Base-by-base conservation (phyloP, 2,329 filamentous ascomycete species). In the Thelonectria rubi region DNA sequence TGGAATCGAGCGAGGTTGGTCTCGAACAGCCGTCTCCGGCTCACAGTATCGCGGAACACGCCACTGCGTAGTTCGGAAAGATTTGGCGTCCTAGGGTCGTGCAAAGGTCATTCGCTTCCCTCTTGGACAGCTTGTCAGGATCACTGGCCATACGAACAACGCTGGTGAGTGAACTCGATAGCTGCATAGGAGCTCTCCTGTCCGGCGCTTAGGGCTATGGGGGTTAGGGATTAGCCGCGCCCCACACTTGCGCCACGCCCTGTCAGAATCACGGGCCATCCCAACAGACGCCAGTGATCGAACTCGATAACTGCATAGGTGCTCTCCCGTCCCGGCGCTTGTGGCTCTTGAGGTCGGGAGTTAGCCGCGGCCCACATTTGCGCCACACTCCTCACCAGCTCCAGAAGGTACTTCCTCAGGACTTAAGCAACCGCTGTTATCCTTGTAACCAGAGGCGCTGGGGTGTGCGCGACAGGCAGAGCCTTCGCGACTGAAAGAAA, bases 111-210 rank as follows among this genome's bases (percentile, higher is more conserved):
- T 17, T 43, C n/a, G 18, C n/a, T 42, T 26, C 9, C 24, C 53
- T 20, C 40, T 49, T 69, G 65, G 62, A 65, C 69, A 71, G 66
- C 63, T 70, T 70, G 67, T 66, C 66, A 69, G 60, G 59, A 66
- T 58, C 26, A 63, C 50, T 21, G 45, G 47, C 42, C 20, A 37
- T 37, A 37, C 34, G 34, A 37, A 37, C 42, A 18, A 46, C n/a
- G 26, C 20, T 24, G 20, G 64, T 24, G 26, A 5, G n/a, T 17
- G 3, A 49, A 63, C 63, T 62, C 63, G 39, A 58, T 68, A 67
- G 56, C 52, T 69, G 59, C 69, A 72, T 71, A 70, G 20, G 24
- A 49, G 53, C 58, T 57, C 34, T 55, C 40, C 30, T 46, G 50
- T 26, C 34, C 34, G n/a, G 17, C 50, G 45, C 45, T 60, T 60